Evolutionary conservation across 1,139 yeast genomes (phyloP).

Genomic region (Williopsis jadinii): DNA sequence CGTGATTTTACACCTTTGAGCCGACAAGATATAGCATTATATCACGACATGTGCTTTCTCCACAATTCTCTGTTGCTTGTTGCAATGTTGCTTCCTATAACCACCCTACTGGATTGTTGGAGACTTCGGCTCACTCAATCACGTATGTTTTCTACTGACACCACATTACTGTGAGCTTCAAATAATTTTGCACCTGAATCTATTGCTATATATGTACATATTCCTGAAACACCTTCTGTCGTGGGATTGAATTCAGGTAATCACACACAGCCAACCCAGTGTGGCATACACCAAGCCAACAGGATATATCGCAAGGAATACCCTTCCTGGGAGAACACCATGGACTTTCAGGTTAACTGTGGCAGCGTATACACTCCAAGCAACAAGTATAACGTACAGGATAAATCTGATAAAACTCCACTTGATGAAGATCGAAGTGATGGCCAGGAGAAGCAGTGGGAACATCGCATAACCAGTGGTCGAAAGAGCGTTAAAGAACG

Average conservation of each 20-base stretch:
- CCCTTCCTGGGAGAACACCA: conserved; percentile 64
- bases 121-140: too few species aligned
- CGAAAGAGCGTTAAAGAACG: conserved; percentile 73
- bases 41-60: too few species aligned
- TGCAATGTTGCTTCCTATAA: too few species aligned
- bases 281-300: conserved; percentile 69
- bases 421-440: conserved; percentile 49
- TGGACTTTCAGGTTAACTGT: conserved; percentile 58
- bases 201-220: too few species aligned
- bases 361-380: conserved; percentile 73
- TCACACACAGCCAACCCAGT: conserved; percentile 72
- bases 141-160: too few species aligned
- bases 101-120: too few species aligned
- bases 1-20: too few species aligned
- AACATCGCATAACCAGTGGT: conserved; percentile 79
- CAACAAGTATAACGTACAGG: conserved; percentile 44
- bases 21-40: too few species aligned
- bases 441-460: conserved; percentile 64
- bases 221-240: too few species aligned
- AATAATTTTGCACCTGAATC: too few species aligned
- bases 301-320: conserved; percentile 71
- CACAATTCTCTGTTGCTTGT: too few species aligned
- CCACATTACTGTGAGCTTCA: too few species aligned
- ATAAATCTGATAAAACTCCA: conserved; percentile 51
- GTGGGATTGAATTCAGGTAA: conserved; percentile 34